Evolutionary conservation across 164 flowering plant genomes (phyloP), one percentile per base, ranked within the genome.

Genomic region (Vitis riparia): DNA sequence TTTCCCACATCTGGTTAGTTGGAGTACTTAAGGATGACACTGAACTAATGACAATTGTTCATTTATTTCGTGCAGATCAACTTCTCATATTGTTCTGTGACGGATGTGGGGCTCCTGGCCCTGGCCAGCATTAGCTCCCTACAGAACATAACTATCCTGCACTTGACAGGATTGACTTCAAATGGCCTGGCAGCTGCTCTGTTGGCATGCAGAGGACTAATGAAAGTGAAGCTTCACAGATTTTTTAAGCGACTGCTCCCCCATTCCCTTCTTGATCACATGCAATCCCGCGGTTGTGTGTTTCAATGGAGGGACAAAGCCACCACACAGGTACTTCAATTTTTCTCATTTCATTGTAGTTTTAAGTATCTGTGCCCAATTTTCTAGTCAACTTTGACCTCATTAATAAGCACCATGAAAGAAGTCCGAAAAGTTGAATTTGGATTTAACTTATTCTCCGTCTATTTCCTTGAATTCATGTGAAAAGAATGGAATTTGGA

Each of bases 271-370:
- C 53, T 73, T 16, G 50, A 48, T 2, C 30, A 69, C 62, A 52
- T 77, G 68, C 71, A 73, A 47, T 65, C 71, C 56, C 68, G 66
- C n/a, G 77, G 77, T 0, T 77, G 80, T 29, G 65, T 73, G 5
- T 73, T 77, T 65, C 77, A 62, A 2, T 77, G 80, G 80, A 73
- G 80, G 37, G 72, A 73, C 66, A 77, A 77, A 67, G 59, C n/a
- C n/a, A n/a, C n/a, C n/a, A n/a, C n/a, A n/a, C n/a, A n/a, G n/a
- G n/a, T n/a, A n/a, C n/a, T n/a, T n/a, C n/a, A n/a, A n/a, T n/a
- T n/a, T n/a, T n/a, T n/a, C n/a, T n/a, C n/a, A n/a, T n/a, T n/a
- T n/a, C n/a, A n/a, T n/a, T n/a, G n/a, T n/a, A n/a, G n/a, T n/a
- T n/a, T n/a, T n/a, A n/a, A n/a, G n/a, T n/a, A n/a, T n/a, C n/a